A percentile compares a stretch with the other conserved stretches of the same genome.
phyloP scores from a whole-genome alignment of 2,329 filamentous ascomycete species.

The Colletotrichum euphorbiae region DNA sequence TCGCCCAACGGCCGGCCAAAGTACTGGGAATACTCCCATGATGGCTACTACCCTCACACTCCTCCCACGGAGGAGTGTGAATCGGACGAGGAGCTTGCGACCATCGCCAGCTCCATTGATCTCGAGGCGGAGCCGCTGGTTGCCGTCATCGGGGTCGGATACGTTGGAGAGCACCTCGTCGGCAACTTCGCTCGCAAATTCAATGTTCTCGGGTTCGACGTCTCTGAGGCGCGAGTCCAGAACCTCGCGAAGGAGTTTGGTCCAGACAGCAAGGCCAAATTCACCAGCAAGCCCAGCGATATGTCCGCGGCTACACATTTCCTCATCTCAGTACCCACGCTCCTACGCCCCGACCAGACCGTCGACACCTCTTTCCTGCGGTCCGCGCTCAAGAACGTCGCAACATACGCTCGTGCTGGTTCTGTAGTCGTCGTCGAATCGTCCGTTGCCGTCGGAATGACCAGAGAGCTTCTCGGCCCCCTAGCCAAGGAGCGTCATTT shows the following conservation, averaged over 20 bases:
- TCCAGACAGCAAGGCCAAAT: constrained; percentile 46
- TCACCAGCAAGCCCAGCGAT: constrained; percentile 51
- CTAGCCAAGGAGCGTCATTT: constrained; percentile 56
- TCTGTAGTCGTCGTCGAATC: constrained; percentile 64
- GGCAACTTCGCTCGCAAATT: constrained; percentile 55
- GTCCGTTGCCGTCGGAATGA: constrained; percentile 67
- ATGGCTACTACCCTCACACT: constrained; percentile 38
- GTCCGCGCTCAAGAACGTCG: constrained; percentile 57
- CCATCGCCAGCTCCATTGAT: constrained; percentile 35
- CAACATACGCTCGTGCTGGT: constrained; percentile 55
- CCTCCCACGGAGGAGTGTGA: constrained; percentile 41
- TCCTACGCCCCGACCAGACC: constrained; percentile 58
- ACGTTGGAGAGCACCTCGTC: constrained; percentile 63
- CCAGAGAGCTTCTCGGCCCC: constrained; percentile 60
- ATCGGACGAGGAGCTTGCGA: constrained; percentile 39
- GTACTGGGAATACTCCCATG: constrained; percentile 32
- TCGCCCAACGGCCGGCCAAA: constrained; percentile 16
- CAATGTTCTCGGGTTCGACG: constrained; percentile 60
- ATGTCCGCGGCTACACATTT: constrained; percentile 61
- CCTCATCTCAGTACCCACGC: constrained; percentile 65
- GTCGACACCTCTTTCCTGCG: constrained; percentile 61
- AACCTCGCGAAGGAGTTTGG: constrained; percentile 48
- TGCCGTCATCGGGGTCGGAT: constrained; percentile 64
- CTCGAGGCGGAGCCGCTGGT: constrained; percentile 50
- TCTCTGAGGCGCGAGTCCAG: constrained; percentile 54